A percentile compares a stretch with the other conserved stretches of the same genome.
phyloP scores from a whole-genome alignment of 108 stramenopile species.

The Stephanodiscus triporus region DNA sequence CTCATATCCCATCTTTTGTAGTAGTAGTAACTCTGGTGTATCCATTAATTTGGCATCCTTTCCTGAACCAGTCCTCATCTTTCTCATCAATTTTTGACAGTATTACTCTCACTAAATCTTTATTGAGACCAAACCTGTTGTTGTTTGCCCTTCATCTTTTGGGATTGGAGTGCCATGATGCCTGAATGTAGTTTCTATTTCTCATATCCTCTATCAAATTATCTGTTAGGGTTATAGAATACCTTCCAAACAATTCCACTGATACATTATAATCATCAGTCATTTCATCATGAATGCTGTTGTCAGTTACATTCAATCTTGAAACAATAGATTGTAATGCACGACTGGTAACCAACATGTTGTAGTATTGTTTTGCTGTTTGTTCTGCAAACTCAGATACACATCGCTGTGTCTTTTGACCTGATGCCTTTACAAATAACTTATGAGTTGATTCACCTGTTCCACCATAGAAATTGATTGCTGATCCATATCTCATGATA shows the following conservation, averaged over 20 bases:
- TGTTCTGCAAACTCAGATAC: background rate
- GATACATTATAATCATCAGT: no score
- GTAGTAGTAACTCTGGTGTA: background rate
- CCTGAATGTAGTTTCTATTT: no score
- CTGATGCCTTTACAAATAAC: background rate
- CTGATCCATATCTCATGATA: background rate
- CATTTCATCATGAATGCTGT: background rate
- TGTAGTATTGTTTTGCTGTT: background rate
- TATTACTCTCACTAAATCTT: no score
- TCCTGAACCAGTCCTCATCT: no score
- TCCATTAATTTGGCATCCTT: background rate
- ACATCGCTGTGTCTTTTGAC: background rate
- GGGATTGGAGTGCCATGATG: no score
- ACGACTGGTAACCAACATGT: background rate
- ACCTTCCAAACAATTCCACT: no score
- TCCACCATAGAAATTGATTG: slow-evolving; percentile 7
- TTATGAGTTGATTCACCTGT: background rate
- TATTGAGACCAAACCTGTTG: no score
- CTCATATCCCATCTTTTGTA: background rate
- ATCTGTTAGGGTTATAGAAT: no score
- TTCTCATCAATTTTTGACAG: no score
- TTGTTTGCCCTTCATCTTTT: no score
- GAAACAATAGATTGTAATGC: background rate
- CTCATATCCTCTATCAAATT: no score
- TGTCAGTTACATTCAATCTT: background rate